phyloP scores from a whole-genome alignment of 345 rosid species.

The Eucalyptus pumila region DNA sequence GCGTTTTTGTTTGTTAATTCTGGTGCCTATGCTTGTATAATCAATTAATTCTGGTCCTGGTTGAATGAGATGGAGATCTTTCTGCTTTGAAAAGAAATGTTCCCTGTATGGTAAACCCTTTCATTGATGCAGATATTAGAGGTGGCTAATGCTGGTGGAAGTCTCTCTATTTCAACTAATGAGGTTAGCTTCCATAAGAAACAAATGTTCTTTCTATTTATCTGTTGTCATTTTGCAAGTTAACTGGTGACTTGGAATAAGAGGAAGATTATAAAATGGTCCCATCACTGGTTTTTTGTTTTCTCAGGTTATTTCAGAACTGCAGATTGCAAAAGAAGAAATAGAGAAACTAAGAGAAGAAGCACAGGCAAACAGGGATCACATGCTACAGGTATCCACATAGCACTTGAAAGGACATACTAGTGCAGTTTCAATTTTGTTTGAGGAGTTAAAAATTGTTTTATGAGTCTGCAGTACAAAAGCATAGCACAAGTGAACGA shows the following conservation, averaged over 20 bases:
- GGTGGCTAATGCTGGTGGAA: constrained; percentile 10
- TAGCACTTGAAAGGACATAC: neutral
- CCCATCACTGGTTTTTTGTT: neutral
- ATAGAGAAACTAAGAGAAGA: constrained; percentile 64
- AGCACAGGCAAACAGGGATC: constrained; percentile 65
- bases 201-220: neutral
- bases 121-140: constrained; percentile 24
- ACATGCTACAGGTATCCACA: constrained; percentile 81
- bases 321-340: constrained; percentile 55
- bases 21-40: neutral
- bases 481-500: constrained; percentile 91
- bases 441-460: neutral
- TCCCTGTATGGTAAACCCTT: neutral
- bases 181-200: constrained; percentile 38
- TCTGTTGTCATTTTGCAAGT: neutral
- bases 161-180: constrained; percentile 30
- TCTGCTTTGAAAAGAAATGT: neutral
- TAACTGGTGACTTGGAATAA: neutral
- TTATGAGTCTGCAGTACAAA: constrained; percentile 58
- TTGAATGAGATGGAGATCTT: neutral
- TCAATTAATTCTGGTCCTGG: neutral
- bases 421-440: neutral
- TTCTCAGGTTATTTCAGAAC: constrained; percentile 12
- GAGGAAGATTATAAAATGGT: neutral
- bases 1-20: neutral